Evolutionary conservation across 169 alveolate genomes (phyloP).

Genomic region (Plasmodium adleri): DNA sequence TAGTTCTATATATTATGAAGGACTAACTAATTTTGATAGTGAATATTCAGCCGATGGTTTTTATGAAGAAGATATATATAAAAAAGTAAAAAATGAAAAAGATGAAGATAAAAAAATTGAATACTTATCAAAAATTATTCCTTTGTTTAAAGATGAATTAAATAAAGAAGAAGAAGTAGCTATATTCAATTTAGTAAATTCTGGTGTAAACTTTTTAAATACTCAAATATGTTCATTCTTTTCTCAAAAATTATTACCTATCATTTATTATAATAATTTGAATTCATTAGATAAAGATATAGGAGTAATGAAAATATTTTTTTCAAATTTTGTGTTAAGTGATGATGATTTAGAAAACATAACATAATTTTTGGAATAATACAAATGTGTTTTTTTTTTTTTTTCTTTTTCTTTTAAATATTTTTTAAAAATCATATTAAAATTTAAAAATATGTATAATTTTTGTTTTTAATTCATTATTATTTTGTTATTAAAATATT

Average conservation of each 20-base stretch:
- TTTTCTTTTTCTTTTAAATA: neutral
- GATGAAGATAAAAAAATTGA: conserved; percentile 12
- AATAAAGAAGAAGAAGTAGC: conserved; percentile 31
- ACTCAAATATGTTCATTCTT: conserved; percentile 15
- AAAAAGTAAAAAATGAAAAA: conserved; percentile 46
- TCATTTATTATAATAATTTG: conserved; percentile 14
- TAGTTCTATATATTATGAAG: neutral
- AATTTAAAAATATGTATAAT: neutral
- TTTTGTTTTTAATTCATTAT: too few species aligned
- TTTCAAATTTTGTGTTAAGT: conserved; percentile 19
- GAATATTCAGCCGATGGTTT: conserved; percentile 20
- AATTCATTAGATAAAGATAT: conserved; percentile 30
- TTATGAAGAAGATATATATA: conserved; percentile 34
- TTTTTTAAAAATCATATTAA: conserved; percentile 1
- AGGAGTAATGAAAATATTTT: conserved; percentile 4
- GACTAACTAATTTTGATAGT: conserved; percentile 6
- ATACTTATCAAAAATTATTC: conserved; percentile 37
- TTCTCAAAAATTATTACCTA: conserved; percentile 59
- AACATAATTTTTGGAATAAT: neutral
- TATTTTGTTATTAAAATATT: too few species aligned
- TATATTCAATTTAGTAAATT: conserved; percentile 21
- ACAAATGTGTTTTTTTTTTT: neutral
- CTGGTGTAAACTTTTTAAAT: conserved; percentile 50
- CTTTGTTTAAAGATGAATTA: conserved; percentile 18
- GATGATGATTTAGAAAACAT: neutral